A percentile compares a stretch with the other conserved stretches of the same genome.
Evolutionary conservation across 1,139 yeast genomes (phyloP).

Genomic region (Saccharomyces hybrid): DNA sequence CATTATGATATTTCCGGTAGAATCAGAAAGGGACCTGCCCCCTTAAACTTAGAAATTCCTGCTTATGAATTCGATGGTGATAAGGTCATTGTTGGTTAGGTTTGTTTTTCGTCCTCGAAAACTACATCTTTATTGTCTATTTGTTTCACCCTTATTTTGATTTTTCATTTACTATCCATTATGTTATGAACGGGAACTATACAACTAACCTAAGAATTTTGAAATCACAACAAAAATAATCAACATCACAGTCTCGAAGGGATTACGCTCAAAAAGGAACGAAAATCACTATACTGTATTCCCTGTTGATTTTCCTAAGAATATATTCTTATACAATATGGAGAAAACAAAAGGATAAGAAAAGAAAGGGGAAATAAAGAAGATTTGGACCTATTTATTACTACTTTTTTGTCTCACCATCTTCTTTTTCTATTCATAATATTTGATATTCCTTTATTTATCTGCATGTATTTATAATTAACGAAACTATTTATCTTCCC

Average conservation of each 20-base stretch:
- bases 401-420: constrained; percentile 1
- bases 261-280: background rate
- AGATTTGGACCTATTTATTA: background rate
- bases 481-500: background rate
- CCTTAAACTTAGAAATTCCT: constrained; percentile 96
- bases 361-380: background rate
- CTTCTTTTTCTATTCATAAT: background rate
- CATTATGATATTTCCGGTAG: constrained; percentile 99
- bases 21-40: constrained; percentile 99
- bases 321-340: background rate
- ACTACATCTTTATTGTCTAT: background rate
- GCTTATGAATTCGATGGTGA: constrained; percentile 76
- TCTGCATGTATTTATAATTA: constrained; percentile 1
- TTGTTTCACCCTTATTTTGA: background rate
- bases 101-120: background rate
- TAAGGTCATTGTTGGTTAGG: constrained; percentile 74
- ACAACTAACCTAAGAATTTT: background rate
- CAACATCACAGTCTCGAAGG: background rate
- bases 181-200: background rate
- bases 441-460: constrained; percentile 1
- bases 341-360: background rate
- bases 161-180: background rate
- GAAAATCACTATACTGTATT: background rate
- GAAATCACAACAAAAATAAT: background rate
- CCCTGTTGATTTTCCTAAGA: background rate